Evolutionary conservation across 31 red algal species (phyloP), one percentile per base, ranked within the genome.

Genomic region (Asparagopsis taxiformis): DNA sequence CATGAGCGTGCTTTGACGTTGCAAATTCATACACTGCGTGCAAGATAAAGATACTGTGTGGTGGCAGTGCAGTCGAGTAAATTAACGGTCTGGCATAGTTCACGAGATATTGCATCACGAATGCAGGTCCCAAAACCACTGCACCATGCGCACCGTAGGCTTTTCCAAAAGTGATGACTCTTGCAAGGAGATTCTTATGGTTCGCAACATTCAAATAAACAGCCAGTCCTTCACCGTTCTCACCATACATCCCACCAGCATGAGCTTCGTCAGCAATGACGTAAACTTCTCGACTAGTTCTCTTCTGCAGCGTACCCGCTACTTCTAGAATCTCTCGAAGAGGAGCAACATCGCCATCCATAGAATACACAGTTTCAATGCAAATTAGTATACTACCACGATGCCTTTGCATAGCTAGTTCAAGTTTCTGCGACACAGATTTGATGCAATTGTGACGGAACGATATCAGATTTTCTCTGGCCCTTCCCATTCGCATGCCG

Each of bases 181-280:
- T 74, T 13, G 90, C 89, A 51, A 96, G 63, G 26, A 99, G 57
- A 17, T 62, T 51, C 0, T 70, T 76, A 52, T 99, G 97, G 13
- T 8, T 34, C 5, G 25, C 34, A 9, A 84, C 29, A 10, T 79
- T 68, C 17, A 66, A 39, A 32, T 59, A 65, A 39, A 75, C 72
- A 29, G 69, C 48, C 4, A 90, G 33, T 24, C 97, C 97, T 75
- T 72, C 81, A 8, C 92, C 92, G 28, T 89, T 62, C 17, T 41
- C 30, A 44, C 96, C 96, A 59, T 79, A 82, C 0, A 99, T 31
- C 8, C 97, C 97, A 5, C 72, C 92, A 33, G 77, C 65, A 44
- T 99, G 97, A 19, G 97, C 97, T 74, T 99, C 97, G 59, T 99
- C 97, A 53, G 84, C 90, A 36, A 99, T 57, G 11, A 99, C 32